Conservation (phyloP, 1,284 basidiomycete species). For the Thelephora terrestris region DNA sequence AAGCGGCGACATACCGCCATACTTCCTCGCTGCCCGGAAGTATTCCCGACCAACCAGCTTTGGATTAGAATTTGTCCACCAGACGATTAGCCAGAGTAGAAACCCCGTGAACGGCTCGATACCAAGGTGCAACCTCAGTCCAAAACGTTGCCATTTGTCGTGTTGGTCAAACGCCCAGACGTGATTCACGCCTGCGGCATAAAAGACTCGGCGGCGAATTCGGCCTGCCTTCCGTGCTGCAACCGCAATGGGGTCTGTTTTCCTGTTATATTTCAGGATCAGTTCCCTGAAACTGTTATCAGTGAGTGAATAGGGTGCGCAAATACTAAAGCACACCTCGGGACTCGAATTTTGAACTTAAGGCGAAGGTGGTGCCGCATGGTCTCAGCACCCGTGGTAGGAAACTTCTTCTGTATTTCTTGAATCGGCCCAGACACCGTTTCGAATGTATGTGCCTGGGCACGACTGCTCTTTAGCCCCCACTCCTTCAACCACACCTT, state of each 20-base stretch:
- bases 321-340: background rate
- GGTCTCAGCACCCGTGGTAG: background rate
- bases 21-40: slow-evolving; percentile 15
- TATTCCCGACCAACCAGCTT: slow-evolving; percentile 24
- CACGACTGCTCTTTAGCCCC: background rate
- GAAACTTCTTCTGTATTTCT: background rate
- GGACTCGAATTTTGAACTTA: background rate
- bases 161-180: slow-evolving; percentile 29
- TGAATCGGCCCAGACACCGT: background rate
- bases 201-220: background rate
- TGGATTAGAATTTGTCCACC: slow-evolving; percentile 34
- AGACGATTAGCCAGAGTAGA: slow-evolving; percentile 27
- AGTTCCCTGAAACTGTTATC: background rate
- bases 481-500: background rate
- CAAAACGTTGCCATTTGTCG: slow-evolving; percentile 31
- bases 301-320: background rate
- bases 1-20: slow-evolving; percentile 8
- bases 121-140: slow-evolving; percentile 25
- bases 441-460: background rate
- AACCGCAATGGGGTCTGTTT: background rate
- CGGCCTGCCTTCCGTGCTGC: background rate
- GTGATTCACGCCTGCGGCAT: slow-evolving; percentile 27
- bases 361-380: background rate
- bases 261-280: background rate
- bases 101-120: slow-evolving; percentile 24